These are phyloP conservation scores for Coix lacrymajobi DNA, from an alignment of 176 grass and related monocot genomes.

Conservation along the genomic window DNA sequence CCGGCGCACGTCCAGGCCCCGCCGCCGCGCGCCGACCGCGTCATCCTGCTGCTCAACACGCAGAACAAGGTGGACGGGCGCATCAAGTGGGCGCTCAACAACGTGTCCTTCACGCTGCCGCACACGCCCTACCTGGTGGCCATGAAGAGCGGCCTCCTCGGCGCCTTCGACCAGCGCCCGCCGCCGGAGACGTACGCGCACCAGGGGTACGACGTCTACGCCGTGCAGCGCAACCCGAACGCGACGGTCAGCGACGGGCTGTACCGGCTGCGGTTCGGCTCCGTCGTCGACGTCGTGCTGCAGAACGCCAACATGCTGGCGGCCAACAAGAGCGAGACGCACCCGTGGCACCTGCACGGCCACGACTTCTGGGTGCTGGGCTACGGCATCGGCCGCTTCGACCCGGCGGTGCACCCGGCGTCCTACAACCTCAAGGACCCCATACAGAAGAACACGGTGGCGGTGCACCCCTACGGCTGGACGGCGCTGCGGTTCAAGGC, in stretches of 20 bases:
- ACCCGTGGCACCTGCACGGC: slow-evolving; percentile 89
- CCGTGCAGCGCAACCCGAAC: slow-evolving; percentile 19
- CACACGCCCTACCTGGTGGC: slow-evolving; percentile 71
- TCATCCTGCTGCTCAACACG: slow-evolving; percentile 64
- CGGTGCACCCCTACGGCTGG: slow-evolving; percentile 61
- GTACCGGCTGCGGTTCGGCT: slow-evolving; percentile 49
- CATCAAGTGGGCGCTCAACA: slow-evolving; percentile 64
- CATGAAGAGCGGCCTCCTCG: slow-evolving; percentile 33
- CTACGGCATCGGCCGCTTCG: slow-evolving; percentile 49
- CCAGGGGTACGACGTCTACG: slow-evolving; percentile 40
- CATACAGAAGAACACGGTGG: slow-evolving; percentile 67
- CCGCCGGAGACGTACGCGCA: slow-evolving; percentile 63
- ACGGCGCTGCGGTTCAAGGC: slow-evolving; percentile 68
- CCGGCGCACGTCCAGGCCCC: slow-evolving; percentile 30
- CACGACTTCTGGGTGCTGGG: slow-evolving; percentile 87
- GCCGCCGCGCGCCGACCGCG: slow-evolving; percentile 42
- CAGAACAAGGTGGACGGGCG: slow-evolving; percentile 56
- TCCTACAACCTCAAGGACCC: slow-evolving; percentile 58
- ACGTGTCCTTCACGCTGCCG: slow-evolving; percentile 61
- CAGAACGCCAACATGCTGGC: slow-evolving; percentile 71
- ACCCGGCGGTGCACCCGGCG: slow-evolving; percentile 44
- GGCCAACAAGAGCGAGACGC: slow-evolving; percentile 56
- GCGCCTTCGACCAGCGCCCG: slow-evolving; percentile 35
- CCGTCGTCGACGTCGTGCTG: slow-evolving; percentile 73
- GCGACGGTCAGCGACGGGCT: slow-evolving; percentile 36